A percentile compares a stretch with the other conserved stretches of the same genome.
phyloP scores from a whole-genome alignment of 768 basidiomycete species.

The Trametes villosa region DNA sequence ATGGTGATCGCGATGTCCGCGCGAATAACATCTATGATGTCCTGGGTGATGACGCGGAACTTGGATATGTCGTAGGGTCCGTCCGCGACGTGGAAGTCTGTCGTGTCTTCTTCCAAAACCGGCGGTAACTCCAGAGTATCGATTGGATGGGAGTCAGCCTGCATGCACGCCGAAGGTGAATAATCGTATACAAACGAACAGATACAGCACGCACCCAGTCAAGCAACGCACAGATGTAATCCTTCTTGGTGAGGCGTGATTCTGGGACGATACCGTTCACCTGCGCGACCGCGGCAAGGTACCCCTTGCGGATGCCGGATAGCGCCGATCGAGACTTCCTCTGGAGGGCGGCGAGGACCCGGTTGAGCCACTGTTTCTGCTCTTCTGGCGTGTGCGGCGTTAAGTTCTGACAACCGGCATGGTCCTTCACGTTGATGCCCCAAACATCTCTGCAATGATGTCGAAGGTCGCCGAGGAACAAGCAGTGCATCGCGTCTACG shows the following conservation, averaged over 20 bases:
- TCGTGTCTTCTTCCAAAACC: not conserved
- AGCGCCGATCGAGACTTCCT: not conserved
- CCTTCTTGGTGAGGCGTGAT: not conserved
- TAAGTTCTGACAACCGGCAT: not conserved
- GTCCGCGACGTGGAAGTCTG: not conserved
- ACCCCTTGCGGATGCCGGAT: not conserved
- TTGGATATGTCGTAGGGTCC: not conserved
- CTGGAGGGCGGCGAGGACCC: not conserved
- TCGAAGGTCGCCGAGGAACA: slow-evolving; percentile 18
- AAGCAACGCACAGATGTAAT: not conserved
- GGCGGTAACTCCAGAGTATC: not conserved
- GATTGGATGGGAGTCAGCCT: not conserved
- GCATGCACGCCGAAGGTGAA: not conserved
- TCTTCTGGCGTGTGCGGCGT: not conserved
- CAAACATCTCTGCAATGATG: not conserved
- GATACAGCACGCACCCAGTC: not conserved
- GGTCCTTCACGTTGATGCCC: not conserved
- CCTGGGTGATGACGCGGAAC: not conserved
- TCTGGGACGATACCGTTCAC: not conserved
- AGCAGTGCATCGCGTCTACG: slow-evolving; percentile 34
- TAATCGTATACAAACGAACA: not conserved
- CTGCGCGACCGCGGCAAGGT: not conserved
- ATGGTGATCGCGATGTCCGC: not conserved
- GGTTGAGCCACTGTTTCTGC: not conserved
- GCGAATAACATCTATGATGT: not conserved